Evolutionary conservation across 352 stramenopile genomes (phyloP).

Genomic region (Lagenidium giganteum): DNA sequence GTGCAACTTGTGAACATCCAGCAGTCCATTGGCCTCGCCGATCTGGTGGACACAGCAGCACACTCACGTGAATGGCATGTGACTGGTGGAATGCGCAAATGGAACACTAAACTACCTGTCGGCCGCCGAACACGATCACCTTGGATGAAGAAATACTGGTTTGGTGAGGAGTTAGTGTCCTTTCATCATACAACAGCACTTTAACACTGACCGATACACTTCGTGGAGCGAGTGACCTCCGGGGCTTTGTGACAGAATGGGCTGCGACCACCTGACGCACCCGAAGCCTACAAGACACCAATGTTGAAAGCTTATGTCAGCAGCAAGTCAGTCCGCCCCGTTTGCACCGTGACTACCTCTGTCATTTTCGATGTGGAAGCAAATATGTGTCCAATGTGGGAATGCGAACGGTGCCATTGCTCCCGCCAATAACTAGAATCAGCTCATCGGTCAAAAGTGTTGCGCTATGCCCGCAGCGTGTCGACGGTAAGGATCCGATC

Average conservation of each 20-base stretch:
- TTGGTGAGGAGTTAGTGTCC: too few relatives aligned
- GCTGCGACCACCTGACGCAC: constrained; percentile 56
- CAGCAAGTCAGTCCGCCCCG: neutral
- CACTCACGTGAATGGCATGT: neutral
- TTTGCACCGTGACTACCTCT: constrained; percentile 17
- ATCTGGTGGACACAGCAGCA: too few relatives aligned
- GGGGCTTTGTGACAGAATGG: constrained; percentile 12
- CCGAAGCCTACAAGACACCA: constrained; percentile 1
- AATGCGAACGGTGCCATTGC: constrained; percentile 42
- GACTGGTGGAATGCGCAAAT: too few relatives aligned
- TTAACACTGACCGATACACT: neutral
- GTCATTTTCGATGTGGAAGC: constrained; percentile 21
- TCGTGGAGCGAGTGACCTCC: too few relatives aligned
- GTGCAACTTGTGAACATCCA: constrained; percentile 37
- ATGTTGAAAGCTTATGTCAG: neutral
- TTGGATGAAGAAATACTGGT: constrained; percentile 29
- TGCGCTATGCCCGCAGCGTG: constrained; percentile 31
- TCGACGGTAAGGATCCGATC: constrained; percentile 24
- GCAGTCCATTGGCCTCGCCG: constrained; percentile 41
- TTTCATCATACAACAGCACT: constrained; percentile 4
- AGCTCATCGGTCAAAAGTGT: constrained; percentile 30
- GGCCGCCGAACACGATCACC: constrained; percentile 50
- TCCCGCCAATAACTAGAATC: constrained; percentile 47
- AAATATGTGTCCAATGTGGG: constrained; percentile 32
- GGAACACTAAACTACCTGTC: constrained; percentile 23